Conservation (phyloP, 2,329 filamentous ascomycete genomes). For the Cryphonectria naterciae region DNA sequence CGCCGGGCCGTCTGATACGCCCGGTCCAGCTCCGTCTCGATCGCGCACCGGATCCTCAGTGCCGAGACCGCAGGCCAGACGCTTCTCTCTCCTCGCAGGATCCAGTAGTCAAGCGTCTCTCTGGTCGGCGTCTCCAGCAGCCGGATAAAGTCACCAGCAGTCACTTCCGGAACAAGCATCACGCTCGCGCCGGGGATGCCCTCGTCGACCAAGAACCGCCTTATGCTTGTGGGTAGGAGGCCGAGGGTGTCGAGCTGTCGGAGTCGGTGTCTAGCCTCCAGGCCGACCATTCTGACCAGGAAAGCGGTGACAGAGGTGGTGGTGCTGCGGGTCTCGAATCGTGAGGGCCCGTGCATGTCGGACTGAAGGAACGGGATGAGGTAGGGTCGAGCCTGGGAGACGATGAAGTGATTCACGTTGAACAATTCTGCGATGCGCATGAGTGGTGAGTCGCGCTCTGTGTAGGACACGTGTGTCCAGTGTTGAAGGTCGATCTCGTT, state of each 20-base stretch:
- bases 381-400: slow-evolving; percentile 90
- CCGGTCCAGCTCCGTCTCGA: slow-evolving; percentile 86
- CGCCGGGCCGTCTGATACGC: slow-evolving; percentile 81
- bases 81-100: slow-evolving; percentile 78
- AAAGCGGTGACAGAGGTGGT: slow-evolving; percentile 62
- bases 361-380: slow-evolving; percentile 82
- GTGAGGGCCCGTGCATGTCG: slow-evolving; percentile 76
- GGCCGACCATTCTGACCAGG: slow-evolving; percentile 68
- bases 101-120: slow-evolving; percentile 82
- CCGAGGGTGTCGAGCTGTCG: slow-evolving; percentile 79
- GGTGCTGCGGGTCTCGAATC: slow-evolving; percentile 61
- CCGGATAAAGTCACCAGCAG: slow-evolving; percentile 71
- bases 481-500: slow-evolving; percentile 67
- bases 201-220: slow-evolving; percentile 82
- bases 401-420: slow-evolving; percentile 94
- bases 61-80: slow-evolving; percentile 91
- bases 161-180: slow-evolving; percentile 81
- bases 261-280: slow-evolving; percentile 80
- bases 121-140: slow-evolving; percentile 83
- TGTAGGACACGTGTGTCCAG: slow-evolving; percentile 68
- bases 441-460: slow-evolving; percentile 67
- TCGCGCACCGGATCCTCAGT: slow-evolving; percentile 77
- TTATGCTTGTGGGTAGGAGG: slow-evolving; percentile 69
- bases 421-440: slow-evolving; percentile 79
- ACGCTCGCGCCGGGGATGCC: slow-evolving; percentile 77